Base-by-base conservation (phyloP, 805 yeast genomes). In the Ogataea allantospora region DNA sequence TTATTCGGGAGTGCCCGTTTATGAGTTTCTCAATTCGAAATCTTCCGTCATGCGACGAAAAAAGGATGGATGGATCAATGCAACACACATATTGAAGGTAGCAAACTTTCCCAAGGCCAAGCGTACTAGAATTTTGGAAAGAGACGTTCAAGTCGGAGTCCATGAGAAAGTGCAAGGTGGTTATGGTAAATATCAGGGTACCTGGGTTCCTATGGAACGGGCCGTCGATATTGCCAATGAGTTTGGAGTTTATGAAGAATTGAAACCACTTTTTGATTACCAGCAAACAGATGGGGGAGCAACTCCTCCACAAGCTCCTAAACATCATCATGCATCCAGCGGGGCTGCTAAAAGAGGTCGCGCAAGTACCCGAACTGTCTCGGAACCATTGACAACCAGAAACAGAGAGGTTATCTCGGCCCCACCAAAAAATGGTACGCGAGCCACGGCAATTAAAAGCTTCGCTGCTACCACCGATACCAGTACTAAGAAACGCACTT, bases 151-250 rank as follows among this genome's bases (percentile, higher is more conserved):
- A 56, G 75, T 74, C 27, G 95, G 95, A 5, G 64, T 70, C 13
- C 97, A 89, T 59, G 96, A 89, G 54, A 91, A 91, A 60, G 88
- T 89, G 15, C 98, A 89, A 62, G 98, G 98, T 45, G 98, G 98
- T 2, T 89, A 88, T 58, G 98, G 98, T 37, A 82, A 89, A 56
- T 91, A 88, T 62, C 98, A 91, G 62, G 97, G 96, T 12, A 89
- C 97, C 2, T 89, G 96, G 96, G 89, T 89, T 7, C 97, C 97
- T 0, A 63, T 86, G 45, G 78, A 72, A 6, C 77, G 85, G 33
- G 97, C 96, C 1, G 63, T 68, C 17, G 76, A 73, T 45, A 73
- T 87, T 39, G 87, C 91, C 1, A 66, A 68, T 33, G 78, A 77
- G 50, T 78, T 77, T 48, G 79, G 73, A 1, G 95, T 85, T 4